These are phyloP conservation scores for Xylaria sp. DNA, from an alignment of 2,329 filamentous ascomycete species.

Conservation along the genomic window DNA sequence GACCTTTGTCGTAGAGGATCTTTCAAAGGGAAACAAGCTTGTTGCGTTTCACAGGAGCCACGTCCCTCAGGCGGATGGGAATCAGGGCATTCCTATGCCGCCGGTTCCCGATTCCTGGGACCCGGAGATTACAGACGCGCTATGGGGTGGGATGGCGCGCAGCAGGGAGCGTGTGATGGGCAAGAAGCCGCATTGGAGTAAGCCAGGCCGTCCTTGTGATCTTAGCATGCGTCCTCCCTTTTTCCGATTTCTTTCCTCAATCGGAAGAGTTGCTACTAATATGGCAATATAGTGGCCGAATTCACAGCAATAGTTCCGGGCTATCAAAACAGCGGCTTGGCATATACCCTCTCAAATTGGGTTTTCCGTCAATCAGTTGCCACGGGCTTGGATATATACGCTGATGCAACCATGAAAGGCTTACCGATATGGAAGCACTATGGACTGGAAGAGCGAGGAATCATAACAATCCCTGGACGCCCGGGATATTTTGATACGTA, in stretches of 20 bases:
- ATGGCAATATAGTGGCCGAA: slow-evolving; percentile 12
- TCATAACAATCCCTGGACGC: not conserved
- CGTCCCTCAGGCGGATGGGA: slow-evolving; percentile 21
- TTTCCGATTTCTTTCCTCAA: too few relatives aligned
- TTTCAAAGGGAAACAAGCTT: slow-evolving; percentile 4
- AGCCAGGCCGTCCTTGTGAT: slow-evolving; percentile 1
- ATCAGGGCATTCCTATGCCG: slow-evolving; percentile 21
- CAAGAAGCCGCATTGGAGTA: slow-evolving; percentile 22
- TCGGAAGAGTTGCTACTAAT: not conserved
- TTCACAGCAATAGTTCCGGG: slow-evolving; percentile 19
- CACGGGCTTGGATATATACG: slow-evolving; percentile 16
- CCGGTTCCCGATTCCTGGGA: slow-evolving; percentile 19
- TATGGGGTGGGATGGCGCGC: slow-evolving; percentile 24
- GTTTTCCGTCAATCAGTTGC: slow-evolving; percentile 15
- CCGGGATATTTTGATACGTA: slow-evolving; percentile 4
- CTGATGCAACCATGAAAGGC: slow-evolving; percentile 21
- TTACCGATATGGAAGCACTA: slow-evolving; percentile 24
- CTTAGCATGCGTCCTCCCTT: too few relatives aligned
- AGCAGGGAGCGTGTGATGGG: slow-evolving; percentile 20
- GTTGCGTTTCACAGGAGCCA: slow-evolving; percentile 23
- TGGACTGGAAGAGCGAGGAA: slow-evolving; percentile 3
- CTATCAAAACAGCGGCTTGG: slow-evolving; percentile 20
- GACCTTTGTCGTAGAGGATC: slow-evolving; percentile 26
- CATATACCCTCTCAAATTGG: slow-evolving; percentile 12
- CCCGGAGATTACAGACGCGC: slow-evolving; percentile 15